Evolutionary conservation across 1,284 basidiomycete genomes (phyloP), one percentile per base, ranked within the genome.

Genomic region (Cerioporus squamosus): DNA sequence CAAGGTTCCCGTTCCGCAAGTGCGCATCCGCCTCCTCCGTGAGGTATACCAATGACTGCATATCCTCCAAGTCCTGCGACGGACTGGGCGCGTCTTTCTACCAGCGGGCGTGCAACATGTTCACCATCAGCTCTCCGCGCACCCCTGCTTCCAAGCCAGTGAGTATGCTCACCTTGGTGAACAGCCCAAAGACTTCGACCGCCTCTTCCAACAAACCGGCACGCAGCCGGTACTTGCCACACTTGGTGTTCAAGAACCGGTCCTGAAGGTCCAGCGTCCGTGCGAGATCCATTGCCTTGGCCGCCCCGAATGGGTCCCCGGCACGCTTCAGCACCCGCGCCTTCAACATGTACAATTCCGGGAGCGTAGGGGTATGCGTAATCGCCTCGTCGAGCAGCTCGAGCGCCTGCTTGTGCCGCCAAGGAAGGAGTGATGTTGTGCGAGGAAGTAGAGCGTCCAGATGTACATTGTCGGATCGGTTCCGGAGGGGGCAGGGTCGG

Each of bases 381-480:
- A 95, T 77, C 2, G 95, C 88, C 5, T 74, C 66, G 29, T 88
- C 81, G 26, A 98, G 79, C 18, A 92, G 77, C 18, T 80, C 75
- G 14, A 98, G 76, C 0, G 97, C 88, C 47, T 81, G 80, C 4
- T 74, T 64, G 48, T 86, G 77, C 66, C 80, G 75, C 78, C 72
- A 39, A 89, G 78, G 68, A 84, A 84, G 1, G 94, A 91, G 68
- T 97, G 84, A 74, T 98, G 95, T 64, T 98, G 94, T 0, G 94
- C 90, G 46, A 98, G 88, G 81, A 91, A 98, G 79, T 98, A 98
- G 53, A 98, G 85, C 5, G 91, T 88, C 97, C 97, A 99, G 20
- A 99, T 84, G 66, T 97, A 93, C 8, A 88, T 88, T 2, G 94
- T 91, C 0, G 97, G 95, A 23, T 94, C 87, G 40, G 84, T 75